These are phyloP conservation scores for Macroventuria anomochaeta DNA, from an alignment of 2,329 filamentous ascomycete genomes.

Conservation along the genomic window DNA sequence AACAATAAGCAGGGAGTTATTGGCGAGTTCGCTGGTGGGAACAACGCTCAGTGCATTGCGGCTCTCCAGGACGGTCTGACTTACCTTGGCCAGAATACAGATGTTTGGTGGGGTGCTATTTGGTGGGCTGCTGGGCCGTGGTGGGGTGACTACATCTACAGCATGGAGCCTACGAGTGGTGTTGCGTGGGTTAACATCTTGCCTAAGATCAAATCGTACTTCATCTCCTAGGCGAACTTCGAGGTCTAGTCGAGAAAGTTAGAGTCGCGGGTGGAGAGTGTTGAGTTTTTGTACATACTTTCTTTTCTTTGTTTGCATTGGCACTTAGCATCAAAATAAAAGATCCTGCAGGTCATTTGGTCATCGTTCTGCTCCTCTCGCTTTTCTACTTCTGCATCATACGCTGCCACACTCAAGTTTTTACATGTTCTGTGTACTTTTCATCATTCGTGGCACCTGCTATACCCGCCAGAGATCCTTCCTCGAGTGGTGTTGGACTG, in stretches of 20 bases:
- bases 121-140: conserved; percentile 66
- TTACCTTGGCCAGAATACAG: conserved; percentile 56
- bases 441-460: too few species aligned
- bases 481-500: too few species aligned
- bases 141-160: conserved; percentile 57
- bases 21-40: conserved; percentile 62
- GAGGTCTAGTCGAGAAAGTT: too few species aligned
- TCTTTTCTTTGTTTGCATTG: too few species aligned
- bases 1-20: conserved; percentile 61
- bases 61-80: conserved; percentile 59
- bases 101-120: conserved; percentile 61
- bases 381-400: too few species aligned
- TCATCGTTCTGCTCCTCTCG: background rate
- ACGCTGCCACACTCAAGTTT: too few species aligned
- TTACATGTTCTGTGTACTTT: too few species aligned
- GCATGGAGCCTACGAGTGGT: conserved; percentile 58
- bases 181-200: conserved; percentile 49
- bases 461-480: too few species aligned
- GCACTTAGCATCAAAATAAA: background rate
- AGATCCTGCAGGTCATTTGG: background rate
- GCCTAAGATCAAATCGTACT: conserved; percentile 47
- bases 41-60: conserved; percentile 57
- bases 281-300: conserved; percentile 8
- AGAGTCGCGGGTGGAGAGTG: too few species aligned
- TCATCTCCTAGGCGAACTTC: conserved; percentile 22